phyloP scores from a whole-genome alignment of 345 rosid species.

The Euclidium syriacum region DNA sequence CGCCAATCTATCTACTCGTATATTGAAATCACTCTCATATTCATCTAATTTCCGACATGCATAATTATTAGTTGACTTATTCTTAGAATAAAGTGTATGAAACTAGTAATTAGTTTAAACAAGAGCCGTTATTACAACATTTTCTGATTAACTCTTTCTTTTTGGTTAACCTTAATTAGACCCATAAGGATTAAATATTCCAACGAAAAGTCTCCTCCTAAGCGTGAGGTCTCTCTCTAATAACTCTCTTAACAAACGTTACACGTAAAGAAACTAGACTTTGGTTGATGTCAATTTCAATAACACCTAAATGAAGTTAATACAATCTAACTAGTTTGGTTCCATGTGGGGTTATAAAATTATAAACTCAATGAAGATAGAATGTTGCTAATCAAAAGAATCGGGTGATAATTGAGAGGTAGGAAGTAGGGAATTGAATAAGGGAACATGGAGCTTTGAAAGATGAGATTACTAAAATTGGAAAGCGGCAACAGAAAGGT shows the following conservation, averaged over 20 bases:
- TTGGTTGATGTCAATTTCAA: conserved; percentile 27
- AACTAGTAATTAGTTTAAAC: not conserved
- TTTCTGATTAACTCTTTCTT: not conserved
- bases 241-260: not conserved
- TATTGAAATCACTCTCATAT: not conserved
- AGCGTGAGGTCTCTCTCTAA: not conserved
- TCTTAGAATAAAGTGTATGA: not conserved
- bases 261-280: conserved; percentile 2
- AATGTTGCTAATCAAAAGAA: conserved; percentile 6
- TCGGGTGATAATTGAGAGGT: conserved; percentile 23
- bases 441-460: conserved; percentile 38
- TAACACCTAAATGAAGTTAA: conserved; percentile 22
- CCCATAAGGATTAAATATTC: too few species aligned
- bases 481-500: conserved; percentile 53
- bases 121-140: not conserved
- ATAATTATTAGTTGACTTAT: not conserved
- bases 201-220: not conserved
- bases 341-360: conserved; percentile 18
- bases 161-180: too few species aligned
- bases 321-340: conserved; percentile 18
- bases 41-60: conserved; percentile 4
- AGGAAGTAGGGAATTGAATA: conserved; percentile 39
- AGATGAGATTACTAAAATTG: conserved; percentile 38
- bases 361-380: conserved; percentile 15
- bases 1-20: not conserved